phyloP scores from a whole-genome alignment of 1,284 basidiomycete species.

The Chiua sp. region DNA sequence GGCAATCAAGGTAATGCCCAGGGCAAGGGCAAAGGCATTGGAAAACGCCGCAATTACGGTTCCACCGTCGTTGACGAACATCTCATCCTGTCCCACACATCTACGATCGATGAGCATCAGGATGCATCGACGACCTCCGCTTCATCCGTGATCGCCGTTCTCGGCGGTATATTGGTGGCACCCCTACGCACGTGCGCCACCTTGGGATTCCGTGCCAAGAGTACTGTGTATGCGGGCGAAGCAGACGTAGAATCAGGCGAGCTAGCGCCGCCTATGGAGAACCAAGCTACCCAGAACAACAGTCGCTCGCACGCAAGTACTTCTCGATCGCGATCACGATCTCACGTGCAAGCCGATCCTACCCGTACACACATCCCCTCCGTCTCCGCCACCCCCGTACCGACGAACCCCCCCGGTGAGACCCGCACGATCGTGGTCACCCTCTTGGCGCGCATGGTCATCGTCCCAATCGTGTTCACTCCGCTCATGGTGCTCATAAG shows the following conservation, averaged over 20 bases:
- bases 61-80: neutral
- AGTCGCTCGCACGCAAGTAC: neutral
- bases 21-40: constrained; percentile 17
- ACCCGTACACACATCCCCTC: neutral
- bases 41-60: neutral
- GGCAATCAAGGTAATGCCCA: constrained; percentile 1
- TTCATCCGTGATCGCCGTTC: constrained; percentile 45
- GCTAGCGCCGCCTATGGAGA: constrained; percentile 6
- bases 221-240: neutral
- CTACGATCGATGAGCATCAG: neutral
- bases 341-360: neutral
- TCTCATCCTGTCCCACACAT: neutral
- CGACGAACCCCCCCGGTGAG: constrained; percentile 60
- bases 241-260: constrained; percentile 18
- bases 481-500: constrained; percentile 73
- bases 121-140: constrained; percentile 27
- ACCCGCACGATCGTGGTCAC: constrained; percentile 83
- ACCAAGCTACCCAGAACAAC: neutral
- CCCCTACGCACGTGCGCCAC: constrained; percentile 7
- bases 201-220: neutral
- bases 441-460: constrained; percentile 81
- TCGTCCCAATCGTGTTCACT: constrained; percentile 81
- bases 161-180: constrained; percentile 48
- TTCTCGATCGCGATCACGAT: constrained; percentile 3
- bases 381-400: neutral